phyloP scores from a whole-genome alignment of 306 rosid genomes.

The Cucurbita moschata region DNA sequence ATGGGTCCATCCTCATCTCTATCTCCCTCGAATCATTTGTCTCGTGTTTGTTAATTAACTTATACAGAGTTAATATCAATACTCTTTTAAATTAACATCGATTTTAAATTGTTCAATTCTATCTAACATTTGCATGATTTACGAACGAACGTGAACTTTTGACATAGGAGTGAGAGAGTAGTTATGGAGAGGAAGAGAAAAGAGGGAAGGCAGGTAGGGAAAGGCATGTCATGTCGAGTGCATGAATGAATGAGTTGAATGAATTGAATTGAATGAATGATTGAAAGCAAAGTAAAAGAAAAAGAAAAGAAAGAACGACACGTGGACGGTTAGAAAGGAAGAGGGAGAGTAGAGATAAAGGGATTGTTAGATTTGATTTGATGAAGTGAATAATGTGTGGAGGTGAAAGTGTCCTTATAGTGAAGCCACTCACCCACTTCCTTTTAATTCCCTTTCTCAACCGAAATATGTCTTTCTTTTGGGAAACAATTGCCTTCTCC shows the following conservation, averaged over 20 bases:
- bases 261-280: not conserved
- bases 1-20: not conserved
- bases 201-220: not conserved
- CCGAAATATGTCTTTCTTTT: not conserved
- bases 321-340: not conserved
- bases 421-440: not conserved
- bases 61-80: no score
- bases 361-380: not conserved
- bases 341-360: not conserved
- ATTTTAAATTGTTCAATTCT: no score
- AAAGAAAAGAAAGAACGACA: not conserved
- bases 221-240: not conserved
- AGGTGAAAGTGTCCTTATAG: not conserved
- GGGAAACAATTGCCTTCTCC: not conserved
- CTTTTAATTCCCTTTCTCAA: not conserved
- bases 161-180: no score
- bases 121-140: no score
- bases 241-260: not conserved
- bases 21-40: not conserved
- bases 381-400: not conserved
- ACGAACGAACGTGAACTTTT: no score
- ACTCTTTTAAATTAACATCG: no score
- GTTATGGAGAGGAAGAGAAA: not conserved
- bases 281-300: not conserved
- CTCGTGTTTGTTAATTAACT: no score